Conservation (phyloP, 345 rosid species). For the Alliaria petiolata region DNA sequence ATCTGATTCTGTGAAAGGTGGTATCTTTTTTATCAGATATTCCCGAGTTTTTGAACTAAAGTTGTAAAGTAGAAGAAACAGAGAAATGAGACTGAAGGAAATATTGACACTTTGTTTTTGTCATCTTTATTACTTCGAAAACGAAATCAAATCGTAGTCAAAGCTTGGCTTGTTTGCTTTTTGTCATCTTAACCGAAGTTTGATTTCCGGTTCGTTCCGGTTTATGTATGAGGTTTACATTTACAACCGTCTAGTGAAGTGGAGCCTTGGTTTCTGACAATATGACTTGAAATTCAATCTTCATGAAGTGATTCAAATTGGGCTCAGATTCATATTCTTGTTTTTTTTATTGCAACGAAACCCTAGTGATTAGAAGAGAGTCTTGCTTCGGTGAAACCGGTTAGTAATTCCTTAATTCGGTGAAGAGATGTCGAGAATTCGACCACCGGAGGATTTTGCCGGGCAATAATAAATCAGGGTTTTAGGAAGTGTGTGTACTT, state of each 20-base stretch:
- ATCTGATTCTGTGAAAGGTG: background rate
- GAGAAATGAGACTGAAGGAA: background rate
- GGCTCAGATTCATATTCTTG: background rate
- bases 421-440: background rate
- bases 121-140: background rate
- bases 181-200: background rate
- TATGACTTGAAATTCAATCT: background rate
- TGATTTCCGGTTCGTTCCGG: slow-evolving; percentile 1
- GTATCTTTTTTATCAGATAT: slow-evolving; percentile 6
- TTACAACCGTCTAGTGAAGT: background rate
- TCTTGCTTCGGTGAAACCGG: background rate
- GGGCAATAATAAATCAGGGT: background rate
- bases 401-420: no score
- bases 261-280: slow-evolving; percentile 7
- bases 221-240: slow-evolving; percentile 6
- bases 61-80: slow-evolving; percentile 3
- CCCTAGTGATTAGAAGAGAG: background rate
- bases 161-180: no score
- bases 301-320: background rate
- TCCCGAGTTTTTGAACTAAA: background rate
- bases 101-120: background rate
- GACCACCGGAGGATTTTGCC: background rate
- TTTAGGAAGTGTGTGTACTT: background rate
- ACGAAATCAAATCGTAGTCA: background rate
- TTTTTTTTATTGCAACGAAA: background rate